Percentiles rank a stretch among this genome's conserved stretches.
phyloP scores from a whole-genome alignment of 2,329 filamentous ascomycete genomes.

The Penicillium sp. region DNA sequence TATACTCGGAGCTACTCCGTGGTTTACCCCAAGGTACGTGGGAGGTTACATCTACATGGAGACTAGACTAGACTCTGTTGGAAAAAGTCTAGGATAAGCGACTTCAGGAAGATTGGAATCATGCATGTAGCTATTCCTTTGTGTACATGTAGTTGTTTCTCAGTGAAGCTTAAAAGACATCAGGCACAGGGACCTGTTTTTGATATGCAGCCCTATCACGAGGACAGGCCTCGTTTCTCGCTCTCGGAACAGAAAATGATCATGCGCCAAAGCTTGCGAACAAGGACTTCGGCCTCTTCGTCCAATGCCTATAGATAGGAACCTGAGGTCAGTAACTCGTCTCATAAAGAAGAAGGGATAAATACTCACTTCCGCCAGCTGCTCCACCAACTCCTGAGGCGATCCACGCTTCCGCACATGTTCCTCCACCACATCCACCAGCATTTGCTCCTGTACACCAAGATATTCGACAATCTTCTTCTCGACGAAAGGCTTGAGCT shows the following conservation, averaged over 20 bases:
- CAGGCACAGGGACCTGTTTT: neutral
- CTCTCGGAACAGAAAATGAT: conserved; percentile 95
- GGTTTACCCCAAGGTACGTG: conserved; percentile 1
- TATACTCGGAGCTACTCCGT: conserved; percentile 17
- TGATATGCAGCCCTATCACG: conserved; percentile 36
- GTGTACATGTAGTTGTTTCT: neutral
- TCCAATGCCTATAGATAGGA: conserved; percentile 60
- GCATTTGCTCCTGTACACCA: conserved; percentile 88
- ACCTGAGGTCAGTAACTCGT: conserved; percentile 26
- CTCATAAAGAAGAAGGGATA: neutral
- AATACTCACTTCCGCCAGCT: conserved; percentile 66
- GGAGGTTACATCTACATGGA: conserved; percentile 1
- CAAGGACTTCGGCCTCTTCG: conserved; percentile 85
- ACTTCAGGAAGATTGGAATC: neutral
- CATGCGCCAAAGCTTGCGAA: conserved; percentile 97
- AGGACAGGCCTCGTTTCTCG: conserved; percentile 77
- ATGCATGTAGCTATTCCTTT: neutral
- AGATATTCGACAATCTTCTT: conserved; percentile 97
- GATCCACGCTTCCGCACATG: conserved; percentile 67
- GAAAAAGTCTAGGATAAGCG: neutral
- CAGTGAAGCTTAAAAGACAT: neutral
- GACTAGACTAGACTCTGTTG: neutral
- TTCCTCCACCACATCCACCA: conserved; percentile 85
- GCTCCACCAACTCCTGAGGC: conserved; percentile 72
- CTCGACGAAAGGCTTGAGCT: conserved; percentile 88